phyloP scores from a whole-genome alignment of 139 green algal genomes.

The Chlamydomonas schloesseri region DNA sequence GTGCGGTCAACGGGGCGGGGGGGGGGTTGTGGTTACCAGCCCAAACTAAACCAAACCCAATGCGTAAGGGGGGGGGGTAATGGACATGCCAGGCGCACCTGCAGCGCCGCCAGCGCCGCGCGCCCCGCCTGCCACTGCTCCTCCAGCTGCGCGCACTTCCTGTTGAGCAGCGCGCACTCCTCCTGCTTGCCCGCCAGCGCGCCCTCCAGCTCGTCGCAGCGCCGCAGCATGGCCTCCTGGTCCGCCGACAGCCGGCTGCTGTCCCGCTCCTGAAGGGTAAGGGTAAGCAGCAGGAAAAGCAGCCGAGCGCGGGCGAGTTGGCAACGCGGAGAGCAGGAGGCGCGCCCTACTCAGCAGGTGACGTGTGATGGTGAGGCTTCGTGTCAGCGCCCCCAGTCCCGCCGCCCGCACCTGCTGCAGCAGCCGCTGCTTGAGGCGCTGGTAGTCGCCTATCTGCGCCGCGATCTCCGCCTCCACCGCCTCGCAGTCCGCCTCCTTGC shows the following conservation, averaged over 20 bases:
- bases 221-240: conserved; percentile 55
- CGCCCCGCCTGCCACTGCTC: conserved; percentile 33
- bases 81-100: not conserved
- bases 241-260: conserved; percentile 35
- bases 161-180: conserved; percentile 39
- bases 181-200: conserved; percentile 21
- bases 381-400: too few species aligned
- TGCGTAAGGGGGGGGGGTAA: too few species aligned
- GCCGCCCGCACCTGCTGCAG: conserved; percentile 45
- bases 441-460: conserved; percentile 50
- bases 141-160: conserved; percentile 51
- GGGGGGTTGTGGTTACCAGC: too few species aligned
- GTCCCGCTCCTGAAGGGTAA: conserved; percentile 41
- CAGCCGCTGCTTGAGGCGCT: conserved; percentile 47
- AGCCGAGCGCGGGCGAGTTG: not conserved
- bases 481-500: conserved; percentile 51
- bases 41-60: not conserved
- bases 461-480: conserved; percentile 49
- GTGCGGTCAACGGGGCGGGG: too few species aligned
- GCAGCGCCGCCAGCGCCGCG: conserved; percentile 14
- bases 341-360: too few species aligned
- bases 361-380: too few species aligned
- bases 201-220: not conserved
- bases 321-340: too few species aligned
- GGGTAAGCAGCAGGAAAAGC: not conserved